These are phyloP conservation scores for Eucalyptus shirleyi DNA, from an alignment of 345 rosid genomes.

Conservation along the genomic window DNA sequence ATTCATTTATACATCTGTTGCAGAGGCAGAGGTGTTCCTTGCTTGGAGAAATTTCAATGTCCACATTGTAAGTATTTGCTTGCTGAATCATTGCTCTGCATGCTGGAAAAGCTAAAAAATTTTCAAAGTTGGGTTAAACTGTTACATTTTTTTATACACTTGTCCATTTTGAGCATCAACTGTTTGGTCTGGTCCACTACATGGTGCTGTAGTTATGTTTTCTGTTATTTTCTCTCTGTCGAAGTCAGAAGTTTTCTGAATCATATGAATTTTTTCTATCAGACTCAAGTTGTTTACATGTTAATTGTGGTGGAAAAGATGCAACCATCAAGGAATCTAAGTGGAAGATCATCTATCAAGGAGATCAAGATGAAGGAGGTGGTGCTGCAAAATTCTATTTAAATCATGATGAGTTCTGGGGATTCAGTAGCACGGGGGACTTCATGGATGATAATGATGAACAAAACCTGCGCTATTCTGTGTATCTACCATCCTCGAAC, in stretches of 20 bases:
- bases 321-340: neutral
- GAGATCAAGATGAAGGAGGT: constrained; percentile 17
- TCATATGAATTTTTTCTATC: neutral
- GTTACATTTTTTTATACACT: neutral
- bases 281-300: constrained; percentile 15
- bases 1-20: neutral
- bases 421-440: constrained; percentile 47
- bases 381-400: constrained; percentile 14
- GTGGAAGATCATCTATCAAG: constrained; percentile 10
- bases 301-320: constrained; percentile 43
- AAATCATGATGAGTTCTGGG: constrained; percentile 19
- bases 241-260: neutral
- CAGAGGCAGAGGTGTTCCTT: constrained; percentile 9
- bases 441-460: constrained; percentile 22
- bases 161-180: neutral
- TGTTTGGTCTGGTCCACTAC: neutral
- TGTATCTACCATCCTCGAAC: neutral
- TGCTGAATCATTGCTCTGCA: neutral
- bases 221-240: neutral
- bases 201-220: neutral
- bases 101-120: neutral
- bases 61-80: constrained; percentile 10
- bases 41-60: constrained; percentile 16
- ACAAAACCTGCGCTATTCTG: neutral
- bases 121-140: neutral